A percentile compares a stretch with the other conserved stretches of the same genome.
Conservation (phyloP, 208 protist species). For the Leishmania turanica region DNA sequence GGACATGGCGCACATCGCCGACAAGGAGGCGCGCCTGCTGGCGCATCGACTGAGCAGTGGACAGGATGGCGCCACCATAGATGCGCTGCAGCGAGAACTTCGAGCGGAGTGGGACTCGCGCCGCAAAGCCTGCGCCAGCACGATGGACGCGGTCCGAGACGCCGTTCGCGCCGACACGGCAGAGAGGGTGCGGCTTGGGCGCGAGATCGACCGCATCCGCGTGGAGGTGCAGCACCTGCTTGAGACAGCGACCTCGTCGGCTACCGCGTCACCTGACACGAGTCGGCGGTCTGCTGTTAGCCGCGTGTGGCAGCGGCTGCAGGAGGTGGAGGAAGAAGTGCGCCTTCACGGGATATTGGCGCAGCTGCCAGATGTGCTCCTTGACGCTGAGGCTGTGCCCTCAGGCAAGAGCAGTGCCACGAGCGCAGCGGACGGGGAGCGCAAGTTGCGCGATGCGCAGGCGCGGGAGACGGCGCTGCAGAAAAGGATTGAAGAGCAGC, state of each 20-base stretch:
- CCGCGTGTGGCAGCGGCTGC: conserved; percentile 52
- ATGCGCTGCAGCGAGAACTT: conserved; percentile 4
- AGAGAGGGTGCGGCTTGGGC: conserved; percentile 22
- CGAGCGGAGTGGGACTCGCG: conserved; percentile 24
- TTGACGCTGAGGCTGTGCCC: neutral
- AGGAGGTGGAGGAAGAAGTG: conserved; percentile 52
- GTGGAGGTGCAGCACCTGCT: conserved; percentile 55
- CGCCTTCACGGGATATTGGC: conserved; percentile 22
- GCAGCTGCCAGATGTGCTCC: conserved; percentile 17
- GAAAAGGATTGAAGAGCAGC: conserved; percentile 5
- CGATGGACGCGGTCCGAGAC: conserved; percentile 22
- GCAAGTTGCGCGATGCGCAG: conserved; percentile 2
- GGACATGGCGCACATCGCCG: conserved; percentile 36
- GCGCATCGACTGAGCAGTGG: conserved; percentile 1
- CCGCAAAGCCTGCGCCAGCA: conserved; percentile 10
- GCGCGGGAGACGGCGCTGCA: conserved; percentile 20
- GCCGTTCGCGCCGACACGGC: conserved; percentile 16
- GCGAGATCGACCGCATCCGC: conserved; percentile 56
- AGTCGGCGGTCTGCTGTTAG: conserved; percentile 38
- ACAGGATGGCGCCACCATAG: neutral
- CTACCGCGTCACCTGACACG: conserved; percentile 7
- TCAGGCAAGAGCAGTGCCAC: neutral
- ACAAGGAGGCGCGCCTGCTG: conserved; percentile 42
- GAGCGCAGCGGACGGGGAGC: neutral
- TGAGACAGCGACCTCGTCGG: conserved; percentile 25